phyloP scores from a whole-genome alignment of 495 filamentous ascomycete genomes.

The Talaromyces borbonicus region DNA sequence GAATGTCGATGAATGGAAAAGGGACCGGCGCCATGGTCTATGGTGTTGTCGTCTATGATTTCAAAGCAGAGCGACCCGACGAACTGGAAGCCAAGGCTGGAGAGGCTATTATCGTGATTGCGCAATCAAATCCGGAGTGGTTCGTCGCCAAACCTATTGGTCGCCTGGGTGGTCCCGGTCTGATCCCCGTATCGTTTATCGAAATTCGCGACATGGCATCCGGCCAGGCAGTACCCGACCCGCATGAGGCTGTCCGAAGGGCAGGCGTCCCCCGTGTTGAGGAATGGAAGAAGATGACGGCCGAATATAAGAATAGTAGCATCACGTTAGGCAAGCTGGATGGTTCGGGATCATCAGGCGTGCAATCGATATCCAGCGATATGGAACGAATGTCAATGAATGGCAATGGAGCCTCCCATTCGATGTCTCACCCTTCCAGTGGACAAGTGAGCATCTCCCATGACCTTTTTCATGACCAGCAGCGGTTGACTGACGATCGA shows the following conservation, averaged over 20 bases:
- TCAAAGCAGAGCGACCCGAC: conserved; percentile 87
- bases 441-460: conserved; percentile 32
- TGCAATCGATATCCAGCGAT: conserved; percentile 50
- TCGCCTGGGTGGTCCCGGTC: conserved; percentile 80
- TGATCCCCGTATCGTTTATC: conserved; percentile 96
- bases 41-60: conserved; percentile 94
- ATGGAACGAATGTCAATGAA: conserved; percentile 74
- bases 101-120: conserved; percentile 96
- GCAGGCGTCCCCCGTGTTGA: conserved; percentile 96
- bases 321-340: conserved; percentile 92
- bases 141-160: conserved; percentile 98
- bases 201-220: conserved; percentile 92
- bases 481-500: conserved; percentile 5
- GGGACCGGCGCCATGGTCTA: conserved; percentile 80
- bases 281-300: conserved; percentile 99
- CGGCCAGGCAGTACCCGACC: conserved; percentile 70
- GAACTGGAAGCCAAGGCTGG: conserved; percentile 91
- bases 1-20: conserved; percentile 49
- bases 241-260: conserved; percentile 73
- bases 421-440: conserved; percentile 34
- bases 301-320: conserved; percentile 98
- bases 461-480: neutral
- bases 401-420: neutral
- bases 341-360: conserved; percentile 25
- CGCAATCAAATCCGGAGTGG: conserved; percentile 99